Evolutionary conservation across 805 yeast genomes (phyloP).

Genomic region (Wickerhamiella sergipiensis): DNA sequence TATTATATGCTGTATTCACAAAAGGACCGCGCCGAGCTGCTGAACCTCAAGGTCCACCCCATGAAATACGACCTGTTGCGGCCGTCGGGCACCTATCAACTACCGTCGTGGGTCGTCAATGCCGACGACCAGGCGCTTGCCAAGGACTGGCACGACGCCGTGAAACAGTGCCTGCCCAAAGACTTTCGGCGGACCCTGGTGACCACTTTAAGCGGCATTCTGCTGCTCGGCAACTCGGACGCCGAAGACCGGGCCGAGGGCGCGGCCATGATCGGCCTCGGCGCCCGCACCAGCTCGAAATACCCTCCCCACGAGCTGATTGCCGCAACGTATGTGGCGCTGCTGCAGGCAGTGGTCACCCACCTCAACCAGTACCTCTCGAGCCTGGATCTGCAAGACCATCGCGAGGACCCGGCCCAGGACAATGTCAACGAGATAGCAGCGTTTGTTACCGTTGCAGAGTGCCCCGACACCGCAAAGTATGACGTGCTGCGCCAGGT

Average conservation of each 20-base stretch:
- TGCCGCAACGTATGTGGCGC: conserved; percentile 22
- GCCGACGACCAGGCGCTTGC: conserved; percentile 29
- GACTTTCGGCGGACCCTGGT: conserved; percentile 24
- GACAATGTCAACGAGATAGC: conserved; percentile 16
- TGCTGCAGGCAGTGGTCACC: conserved; percentile 23
- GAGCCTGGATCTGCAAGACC: conserved; percentile 18
- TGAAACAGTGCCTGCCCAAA: conserved; percentile 23
- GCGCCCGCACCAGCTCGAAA: conserved; percentile 18
- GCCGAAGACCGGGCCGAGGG: conserved; percentile 28
- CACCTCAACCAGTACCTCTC: conserved; percentile 25
- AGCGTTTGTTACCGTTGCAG: conserved; percentile 27
- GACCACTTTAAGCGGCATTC: conserved; percentile 27
- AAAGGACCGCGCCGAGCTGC: conserved; percentile 18
- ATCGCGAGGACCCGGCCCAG: not conserved
- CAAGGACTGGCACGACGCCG: conserved; percentile 29
- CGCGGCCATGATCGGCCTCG: conserved; percentile 28
- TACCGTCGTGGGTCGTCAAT: conserved; percentile 25
- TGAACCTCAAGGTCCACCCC: conserved; percentile 21
- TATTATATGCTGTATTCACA: conserved; percentile 26
- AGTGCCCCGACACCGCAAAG: conserved; percentile 17
- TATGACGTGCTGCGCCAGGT: conserved; percentile 21
- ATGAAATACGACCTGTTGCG: conserved; percentile 21
- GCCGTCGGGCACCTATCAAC: conserved; percentile 19
- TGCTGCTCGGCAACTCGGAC: conserved; percentile 24
- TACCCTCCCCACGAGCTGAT: conserved; percentile 23